Evolutionary conservation across 2,329 filamentous ascomycete genomes (phyloP).

Genomic region (Shiraia sp.): DNA sequence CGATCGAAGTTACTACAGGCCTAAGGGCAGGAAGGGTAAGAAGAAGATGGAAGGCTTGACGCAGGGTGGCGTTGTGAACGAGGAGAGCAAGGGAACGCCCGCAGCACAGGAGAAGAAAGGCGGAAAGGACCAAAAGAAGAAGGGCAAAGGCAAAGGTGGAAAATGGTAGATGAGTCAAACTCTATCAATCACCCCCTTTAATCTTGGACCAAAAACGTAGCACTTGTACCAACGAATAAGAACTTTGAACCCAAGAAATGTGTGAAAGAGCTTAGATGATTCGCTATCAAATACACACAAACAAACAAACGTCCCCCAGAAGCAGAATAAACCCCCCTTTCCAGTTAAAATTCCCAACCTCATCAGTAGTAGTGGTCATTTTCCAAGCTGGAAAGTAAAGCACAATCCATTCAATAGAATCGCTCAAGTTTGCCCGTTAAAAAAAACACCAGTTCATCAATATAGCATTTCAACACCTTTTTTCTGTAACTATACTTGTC

Average conservation of each 20-base stretch:
- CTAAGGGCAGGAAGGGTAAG: slow-evolving; percentile 91
- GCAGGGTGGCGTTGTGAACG: slow-evolving; percentile 80
- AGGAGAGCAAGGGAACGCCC: slow-evolving; percentile 54
- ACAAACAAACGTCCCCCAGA: no score
- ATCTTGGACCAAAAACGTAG: background rate
- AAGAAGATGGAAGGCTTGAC: slow-evolving; percentile 72
- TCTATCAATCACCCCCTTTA: background rate
- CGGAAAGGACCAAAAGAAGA: slow-evolving; percentile 38
- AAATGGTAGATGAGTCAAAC: slow-evolving; percentile 29
- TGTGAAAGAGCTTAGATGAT: no score
- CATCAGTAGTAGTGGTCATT: no score
- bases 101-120: slow-evolving; percentile 38
- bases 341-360: no score
- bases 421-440: background rate
- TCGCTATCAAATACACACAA: no score
- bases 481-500: background rate
- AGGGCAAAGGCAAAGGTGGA: slow-evolving; percentile 44
- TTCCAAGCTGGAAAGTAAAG: no score
- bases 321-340: no score
- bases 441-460: no score
- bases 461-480: background rate
- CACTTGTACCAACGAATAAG: background rate
- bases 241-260: no score
- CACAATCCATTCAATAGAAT: background rate
- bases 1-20: slow-evolving; percentile 84